Evolutionary conservation across 352 stramenopile species (phyloP).

Genomic region (Thalassiosira allenii): DNA sequence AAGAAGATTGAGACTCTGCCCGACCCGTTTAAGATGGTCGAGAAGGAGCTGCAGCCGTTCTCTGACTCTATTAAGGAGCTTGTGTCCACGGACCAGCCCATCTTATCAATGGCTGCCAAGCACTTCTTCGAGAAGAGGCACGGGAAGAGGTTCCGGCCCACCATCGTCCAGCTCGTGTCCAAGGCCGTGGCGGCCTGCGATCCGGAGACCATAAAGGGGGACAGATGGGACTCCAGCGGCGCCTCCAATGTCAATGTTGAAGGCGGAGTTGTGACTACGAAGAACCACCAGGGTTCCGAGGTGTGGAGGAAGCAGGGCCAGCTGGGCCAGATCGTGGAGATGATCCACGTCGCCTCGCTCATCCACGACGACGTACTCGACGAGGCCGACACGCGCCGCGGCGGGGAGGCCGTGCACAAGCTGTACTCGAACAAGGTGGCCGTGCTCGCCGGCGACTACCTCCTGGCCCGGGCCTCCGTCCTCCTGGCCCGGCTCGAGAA

Average conservation of each 20-base stretch:
- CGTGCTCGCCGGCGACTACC: constrained; percentile 97
- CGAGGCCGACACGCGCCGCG: constrained; percentile 96
- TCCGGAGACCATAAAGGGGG: constrained; percentile 57
- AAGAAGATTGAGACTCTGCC: constrained; percentile 80
- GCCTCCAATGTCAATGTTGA: constrained; percentile 76
- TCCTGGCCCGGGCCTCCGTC: constrained; percentile 96
- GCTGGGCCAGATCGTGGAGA: constrained; percentile 94
- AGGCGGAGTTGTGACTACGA: constrained; percentile 64
- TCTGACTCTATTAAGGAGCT: constrained; percentile 97
- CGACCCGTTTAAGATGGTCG: constrained; percentile 86
- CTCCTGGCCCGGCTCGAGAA: constrained; percentile 94
- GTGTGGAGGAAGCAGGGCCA: constrained; percentile 87
- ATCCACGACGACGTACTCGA: constrained; percentile 99
- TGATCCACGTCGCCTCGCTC: constrained; percentile 99
- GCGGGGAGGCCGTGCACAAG: constrained; percentile 98
- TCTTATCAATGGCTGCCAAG: constrained; percentile 96
- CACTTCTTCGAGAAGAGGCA: constrained; percentile 97
- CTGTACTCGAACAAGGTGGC: constrained; percentile 99
- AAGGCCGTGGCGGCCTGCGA: constrained; percentile 89
- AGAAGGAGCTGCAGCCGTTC: constrained; percentile 93
- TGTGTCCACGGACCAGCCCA: constrained; percentile 94
- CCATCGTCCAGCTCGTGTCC: constrained; percentile 96
- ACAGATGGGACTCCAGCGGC: constrained; percentile 74
- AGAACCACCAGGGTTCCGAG: constrained; percentile 83
- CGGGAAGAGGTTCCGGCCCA: constrained; percentile 98